Percentiles rank a stretch among this genome's conserved stretches.
Conservation (phyloP, 2,329 filamentous ascomycete genomes). For the Pseudopithomyces maydicus region DNA sequence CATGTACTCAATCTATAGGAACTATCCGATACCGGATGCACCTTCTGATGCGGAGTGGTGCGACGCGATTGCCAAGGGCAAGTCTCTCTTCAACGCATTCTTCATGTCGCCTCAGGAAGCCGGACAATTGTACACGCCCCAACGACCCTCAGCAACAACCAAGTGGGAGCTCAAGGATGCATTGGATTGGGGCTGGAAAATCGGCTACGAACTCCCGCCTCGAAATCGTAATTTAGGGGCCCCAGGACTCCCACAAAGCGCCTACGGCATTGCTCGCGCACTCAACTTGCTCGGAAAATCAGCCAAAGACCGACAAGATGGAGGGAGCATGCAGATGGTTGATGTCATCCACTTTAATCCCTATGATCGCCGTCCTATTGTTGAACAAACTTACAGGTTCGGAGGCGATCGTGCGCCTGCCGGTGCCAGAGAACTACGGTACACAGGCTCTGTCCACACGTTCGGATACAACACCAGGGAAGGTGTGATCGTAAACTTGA, state of each 20-base stretch:
- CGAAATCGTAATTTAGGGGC: background rate
- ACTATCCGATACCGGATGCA: background rate
- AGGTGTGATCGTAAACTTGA: background rate
- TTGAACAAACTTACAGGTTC: background rate
- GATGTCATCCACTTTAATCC: background rate
- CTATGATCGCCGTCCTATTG: background rate
- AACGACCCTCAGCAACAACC: background rate
- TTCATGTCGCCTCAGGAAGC: background rate
- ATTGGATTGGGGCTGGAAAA: constrained; percentile 1
- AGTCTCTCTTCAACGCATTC: background rate
- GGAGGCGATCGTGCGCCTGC: too few species aligned
- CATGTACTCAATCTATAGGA: background rate
- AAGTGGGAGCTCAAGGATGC: background rate
- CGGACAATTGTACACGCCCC: background rate
- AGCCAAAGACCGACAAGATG: background rate
- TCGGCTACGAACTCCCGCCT: background rate
- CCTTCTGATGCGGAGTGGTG: background rate
- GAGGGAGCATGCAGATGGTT: background rate
- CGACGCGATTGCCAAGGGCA: background rate
- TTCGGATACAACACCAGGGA: background rate
- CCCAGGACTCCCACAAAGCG: background rate
- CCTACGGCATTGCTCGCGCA: background rate
- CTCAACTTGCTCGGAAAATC: background rate
- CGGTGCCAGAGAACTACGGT: background rate
- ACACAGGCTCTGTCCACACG: background rate